Evolutionary conservation across 169 alveolate genomes (phyloP).

Genomic region (Perkinsus olseni): DNA sequence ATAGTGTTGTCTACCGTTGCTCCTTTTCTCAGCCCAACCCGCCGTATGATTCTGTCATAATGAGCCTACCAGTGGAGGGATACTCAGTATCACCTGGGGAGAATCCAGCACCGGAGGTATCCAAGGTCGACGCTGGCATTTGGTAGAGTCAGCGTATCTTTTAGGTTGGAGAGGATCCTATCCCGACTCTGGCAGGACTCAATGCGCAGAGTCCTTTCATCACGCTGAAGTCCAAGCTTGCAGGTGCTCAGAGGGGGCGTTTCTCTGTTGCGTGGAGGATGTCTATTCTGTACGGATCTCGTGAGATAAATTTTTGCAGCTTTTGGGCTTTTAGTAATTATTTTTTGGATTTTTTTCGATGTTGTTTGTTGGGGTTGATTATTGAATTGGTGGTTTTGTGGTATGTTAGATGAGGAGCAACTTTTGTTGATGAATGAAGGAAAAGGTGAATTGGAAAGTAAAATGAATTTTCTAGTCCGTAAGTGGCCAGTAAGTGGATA

Average conservation of each 20-base stretch:
- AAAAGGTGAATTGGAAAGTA: not conserved
- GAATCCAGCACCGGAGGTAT: not conserved
- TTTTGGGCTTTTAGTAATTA: too few relatives aligned
- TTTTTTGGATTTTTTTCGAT: too few relatives aligned
- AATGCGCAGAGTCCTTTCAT: not conserved
- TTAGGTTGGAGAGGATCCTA: not conserved
- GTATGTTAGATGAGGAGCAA: not conserved
- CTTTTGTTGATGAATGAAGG: not conserved
- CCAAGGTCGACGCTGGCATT: too few relatives aligned
- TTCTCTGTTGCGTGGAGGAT: too few relatives aligned
- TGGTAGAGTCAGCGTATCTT: not conserved
- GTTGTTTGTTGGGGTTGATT: too few relatives aligned
- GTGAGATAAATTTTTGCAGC: too few relatives aligned
- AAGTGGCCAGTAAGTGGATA: not conserved
- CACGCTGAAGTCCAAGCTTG: not conserved
- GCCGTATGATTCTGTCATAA: not conserved
- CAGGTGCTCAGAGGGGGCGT: not conserved
- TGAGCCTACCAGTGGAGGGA: not conserved
- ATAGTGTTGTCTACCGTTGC: too few relatives aligned
- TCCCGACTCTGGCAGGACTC: not conserved
- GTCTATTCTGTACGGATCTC: too few relatives aligned
- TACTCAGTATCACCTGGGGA: not conserved
- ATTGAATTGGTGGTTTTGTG: not conserved
- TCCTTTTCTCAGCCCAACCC: not conserved
- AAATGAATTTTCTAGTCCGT: not conserved